A percentile compares a stretch with the other conserved stretches of the same genome.
phyloP scores from a whole-genome alignment of 257 asterid genomes.

The Solanum phureja region DNA sequence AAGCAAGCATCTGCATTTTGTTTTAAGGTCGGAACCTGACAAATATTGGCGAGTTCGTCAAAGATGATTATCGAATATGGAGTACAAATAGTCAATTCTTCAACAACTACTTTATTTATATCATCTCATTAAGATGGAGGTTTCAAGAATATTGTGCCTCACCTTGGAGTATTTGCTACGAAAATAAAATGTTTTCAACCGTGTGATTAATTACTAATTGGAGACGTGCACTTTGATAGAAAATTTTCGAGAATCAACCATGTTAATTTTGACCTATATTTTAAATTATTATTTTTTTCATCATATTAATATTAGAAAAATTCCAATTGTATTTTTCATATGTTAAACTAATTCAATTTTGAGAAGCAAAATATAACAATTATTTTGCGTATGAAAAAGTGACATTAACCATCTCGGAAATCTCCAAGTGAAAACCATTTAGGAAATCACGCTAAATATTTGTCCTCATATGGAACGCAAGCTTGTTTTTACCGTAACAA shows the following conservation, averaged over 20 bases:
- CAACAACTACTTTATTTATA: not conserved
- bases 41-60: not conserved
- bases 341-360: not conserved
- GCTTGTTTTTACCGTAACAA: not conserved
- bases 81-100: not conserved
- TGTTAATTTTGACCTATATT: not conserved
- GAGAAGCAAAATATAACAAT: not conserved
- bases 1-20: not conserved
- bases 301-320: not conserved
- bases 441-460: slow-evolving; percentile 1
- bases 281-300: not conserved
- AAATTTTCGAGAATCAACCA: not conserved
- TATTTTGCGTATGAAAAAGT: not conserved
- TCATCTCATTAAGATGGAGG: not conserved
- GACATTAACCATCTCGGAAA: slow-evolving; percentile 12
- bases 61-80: not conserved
- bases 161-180: not conserved
- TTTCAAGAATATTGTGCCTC: not conserved
- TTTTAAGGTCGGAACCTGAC: not conserved
- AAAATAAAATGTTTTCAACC: not conserved
- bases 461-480: slow-evolving; percentile 10
- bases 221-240: not conserved
- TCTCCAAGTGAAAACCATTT: slow-evolving; percentile 10
- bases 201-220: not conserved
- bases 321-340: too few species aligned